Base-by-base conservation (phyloP, 306 rosid species). In the Malus orientalis region DNA sequence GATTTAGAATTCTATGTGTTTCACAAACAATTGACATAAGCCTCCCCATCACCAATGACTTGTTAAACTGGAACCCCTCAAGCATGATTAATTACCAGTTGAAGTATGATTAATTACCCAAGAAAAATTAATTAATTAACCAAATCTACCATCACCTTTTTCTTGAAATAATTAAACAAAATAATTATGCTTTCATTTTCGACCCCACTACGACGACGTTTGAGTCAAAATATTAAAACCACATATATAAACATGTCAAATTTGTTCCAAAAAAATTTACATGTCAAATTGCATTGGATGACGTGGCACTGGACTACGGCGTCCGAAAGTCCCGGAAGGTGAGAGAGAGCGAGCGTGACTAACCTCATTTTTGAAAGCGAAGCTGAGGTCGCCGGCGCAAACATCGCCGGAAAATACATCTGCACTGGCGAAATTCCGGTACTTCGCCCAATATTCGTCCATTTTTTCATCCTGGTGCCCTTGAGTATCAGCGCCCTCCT, bases 341-440 rank as follows among this genome's bases (percentile, higher is more conserved):
- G 60, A 77, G 54, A 42, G 76, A 42, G 10, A 13, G 3, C 12
- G 62, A 74, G 25, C 9, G 64, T 7, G 22, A 84, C 87, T 83
- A 51, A 95, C 98, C 96, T 85, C 76, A 69, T 63, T 88, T 47
- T 71, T 83, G 55, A 86, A 76, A 45, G 62, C 57, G 78, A 59
- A 81, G 69, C 55, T 40, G 79, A 76, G 65, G 27, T 80, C 84
- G 65, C 42, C 82, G 77, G 81, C 62, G 54, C 23, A 79, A 22
- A 77, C 76, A 36, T 76, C 84, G 75, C 40, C 76, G 64, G 80
- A 19, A 65, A 76, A 62, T 11, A 67, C 86, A 5, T 85, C 90
- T 4, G 73, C 6, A 9, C 77, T 84, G 23, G 76, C 12, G 61
- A 82, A 85, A 44, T 2, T 25, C 19, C 25, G 25, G 76, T 80